These are phyloP conservation scores for Paraphoma chrysanthemicola DNA, from an alignment of 2,329 filamentous ascomycete genomes.

Conservation along the genomic window DNA sequence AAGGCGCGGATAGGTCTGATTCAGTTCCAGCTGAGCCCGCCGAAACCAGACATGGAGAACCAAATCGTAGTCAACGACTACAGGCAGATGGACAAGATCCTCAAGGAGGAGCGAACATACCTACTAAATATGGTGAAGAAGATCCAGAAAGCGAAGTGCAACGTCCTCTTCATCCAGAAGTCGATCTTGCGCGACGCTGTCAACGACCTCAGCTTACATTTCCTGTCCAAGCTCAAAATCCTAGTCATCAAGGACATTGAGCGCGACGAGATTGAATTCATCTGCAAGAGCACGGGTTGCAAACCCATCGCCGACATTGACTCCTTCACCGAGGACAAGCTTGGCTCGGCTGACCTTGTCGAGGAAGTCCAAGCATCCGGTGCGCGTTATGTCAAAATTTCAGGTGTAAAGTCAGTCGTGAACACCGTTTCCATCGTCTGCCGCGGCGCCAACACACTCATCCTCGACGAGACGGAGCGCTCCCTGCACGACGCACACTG, in stretches of 20 bases:
- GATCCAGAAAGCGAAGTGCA: constrained; percentile 99
- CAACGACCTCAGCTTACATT: constrained; percentile 96
- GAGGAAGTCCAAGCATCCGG: constrained; percentile 90
- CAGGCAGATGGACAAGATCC: constrained; percentile 99
- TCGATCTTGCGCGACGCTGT: constrained; percentile 97
- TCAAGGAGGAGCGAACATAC: constrained; percentile 98
- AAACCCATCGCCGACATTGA: constrained; percentile 99
- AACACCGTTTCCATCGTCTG: constrained; percentile 94
- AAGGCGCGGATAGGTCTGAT: constrained; percentile 97
- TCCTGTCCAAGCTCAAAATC: constrained; percentile 96
- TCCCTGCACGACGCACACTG: constrained; percentile 97
- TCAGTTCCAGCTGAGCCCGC: constrained; percentile 97
- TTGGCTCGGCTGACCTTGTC: constrained; percentile 89
- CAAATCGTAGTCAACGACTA: constrained; percentile 99
- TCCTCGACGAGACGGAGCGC: constrained; percentile 96
- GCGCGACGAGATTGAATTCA: constrained; percentile 97
- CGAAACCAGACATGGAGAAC: constrained; percentile 99
- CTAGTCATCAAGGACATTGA: constrained; percentile 97
- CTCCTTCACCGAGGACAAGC: constrained; percentile 98
- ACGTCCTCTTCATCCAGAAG: constrained; percentile 97
- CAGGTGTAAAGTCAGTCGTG: constrained; percentile 81
- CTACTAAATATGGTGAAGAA: constrained; percentile 99
- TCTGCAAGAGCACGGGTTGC: constrained; percentile 98
- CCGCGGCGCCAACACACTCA: constrained; percentile 90
- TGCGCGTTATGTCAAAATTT: constrained; percentile 92